Evolutionary conservation across 139 green algal genomes (phyloP).

Genomic region (Pseudopediastrum boryanum): DNA sequence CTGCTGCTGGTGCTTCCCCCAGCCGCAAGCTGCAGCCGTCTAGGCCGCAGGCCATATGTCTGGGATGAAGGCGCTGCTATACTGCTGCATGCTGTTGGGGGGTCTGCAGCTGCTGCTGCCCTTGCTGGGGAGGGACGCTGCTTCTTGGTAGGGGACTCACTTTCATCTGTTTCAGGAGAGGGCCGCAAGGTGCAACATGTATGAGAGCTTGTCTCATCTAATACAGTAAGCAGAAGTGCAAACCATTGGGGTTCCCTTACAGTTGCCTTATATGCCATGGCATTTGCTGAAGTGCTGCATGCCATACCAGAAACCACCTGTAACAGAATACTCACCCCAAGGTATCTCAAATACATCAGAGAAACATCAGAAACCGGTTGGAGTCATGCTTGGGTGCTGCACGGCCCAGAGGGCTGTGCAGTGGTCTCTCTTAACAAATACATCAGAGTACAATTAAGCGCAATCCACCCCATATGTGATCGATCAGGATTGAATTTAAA

Average conservation of each 20-base stretch:
- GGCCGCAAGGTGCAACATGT: not conserved
- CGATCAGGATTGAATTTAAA: no score
- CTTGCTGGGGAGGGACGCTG: not conserved
- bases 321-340: no score
- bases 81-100: not conserved
- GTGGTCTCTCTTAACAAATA: no score
- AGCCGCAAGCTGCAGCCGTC: no score
- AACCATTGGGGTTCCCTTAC: not conserved
- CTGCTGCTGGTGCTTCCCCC: conserved; percentile 18
- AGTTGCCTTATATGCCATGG: not conserved
- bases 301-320: no score
- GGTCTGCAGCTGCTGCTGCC: not conserved
- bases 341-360: no score
- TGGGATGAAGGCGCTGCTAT: conserved; percentile 12
- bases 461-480: no score
- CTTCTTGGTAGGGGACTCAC: conserved; percentile 8
- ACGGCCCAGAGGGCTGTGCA: no score
- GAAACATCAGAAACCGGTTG: no score
- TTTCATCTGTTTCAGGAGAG: not conserved
- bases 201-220: not conserved
- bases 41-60: not conserved
- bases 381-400: no score
- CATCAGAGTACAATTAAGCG: no score
- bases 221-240: not conserved
- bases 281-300: not conserved